Percentiles rank a stretch among this genome's conserved stretches.
phyloP scores from a whole-genome alignment of 75 land plant genomes.

The Isoetes taiwanensis region DNA sequence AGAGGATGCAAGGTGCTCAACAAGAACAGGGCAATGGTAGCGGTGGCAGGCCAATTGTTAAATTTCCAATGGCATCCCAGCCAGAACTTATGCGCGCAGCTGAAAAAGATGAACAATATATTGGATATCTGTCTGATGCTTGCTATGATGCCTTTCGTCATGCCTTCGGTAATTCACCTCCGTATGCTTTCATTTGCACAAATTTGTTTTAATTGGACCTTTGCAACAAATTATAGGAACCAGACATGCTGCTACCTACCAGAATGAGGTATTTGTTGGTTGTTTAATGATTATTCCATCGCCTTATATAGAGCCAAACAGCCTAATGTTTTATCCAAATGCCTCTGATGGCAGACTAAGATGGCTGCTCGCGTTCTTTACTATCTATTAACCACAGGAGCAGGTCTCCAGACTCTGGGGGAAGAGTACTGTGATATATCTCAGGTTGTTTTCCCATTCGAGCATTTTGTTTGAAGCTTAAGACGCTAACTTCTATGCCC shows the following conservation, averaged over 20 bases:
- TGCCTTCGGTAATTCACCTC: slow-evolving; percentile 57
- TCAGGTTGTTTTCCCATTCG: no score
- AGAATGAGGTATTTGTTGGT: slow-evolving; percentile 57
- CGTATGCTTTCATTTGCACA: no score
- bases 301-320: neutral
- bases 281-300: neutral
- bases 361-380: slow-evolving; percentile 85
- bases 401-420: slow-evolving; percentile 96
- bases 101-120: slow-evolving; percentile 97
- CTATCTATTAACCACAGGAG: slow-evolving; percentile 83
- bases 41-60: no score
- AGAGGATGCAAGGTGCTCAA: no score
- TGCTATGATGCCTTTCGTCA: slow-evolving; percentile 95
- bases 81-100: slow-evolving; percentile 98
- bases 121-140: slow-evolving; percentile 66
- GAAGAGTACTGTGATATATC: slow-evolving; percentile 95
- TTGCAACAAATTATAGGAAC: slow-evolving; percentile 40
- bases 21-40: no score
- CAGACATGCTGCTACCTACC: slow-evolving; percentile 68
- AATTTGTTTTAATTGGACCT: neutral
- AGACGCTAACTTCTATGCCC: no score
- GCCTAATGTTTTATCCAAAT: neutral
- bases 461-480: no score
- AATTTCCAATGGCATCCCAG: slow-evolving; percentile 75
- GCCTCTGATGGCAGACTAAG: slow-evolving; percentile 45